Percentiles rank a stretch among this genome's conserved stretches.
These are phyloP conservation scores for Torulaspora gathmanii DNA, from an alignment of 805 yeast genomes.

Conservation along the genomic window DNA sequence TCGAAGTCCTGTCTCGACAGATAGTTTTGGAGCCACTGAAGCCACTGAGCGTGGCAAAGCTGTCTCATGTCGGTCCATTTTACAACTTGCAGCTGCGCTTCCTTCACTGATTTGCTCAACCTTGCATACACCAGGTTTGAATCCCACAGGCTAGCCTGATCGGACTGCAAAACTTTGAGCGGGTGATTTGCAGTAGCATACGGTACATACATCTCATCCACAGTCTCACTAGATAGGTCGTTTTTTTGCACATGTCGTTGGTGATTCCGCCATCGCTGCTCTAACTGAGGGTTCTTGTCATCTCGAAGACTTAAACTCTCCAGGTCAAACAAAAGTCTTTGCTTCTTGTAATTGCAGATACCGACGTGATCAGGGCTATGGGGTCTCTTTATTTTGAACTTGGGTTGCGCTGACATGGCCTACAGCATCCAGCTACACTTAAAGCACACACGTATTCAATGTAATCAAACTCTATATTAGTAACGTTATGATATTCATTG, in stretches of 20 bases:
- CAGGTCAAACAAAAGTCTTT: slow-evolving; percentile 32
- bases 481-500: neutral
- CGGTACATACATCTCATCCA: slow-evolving; percentile 7
- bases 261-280: slow-evolving; percentile 1
- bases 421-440: neutral
- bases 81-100: slow-evolving; percentile 28
- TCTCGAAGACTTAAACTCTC: slow-evolving; percentile 22
- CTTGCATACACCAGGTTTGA: slow-evolving; percentile 22
- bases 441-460: neutral
- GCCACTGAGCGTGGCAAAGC: slow-evolving; percentile 29
- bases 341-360: slow-evolving; percentile 34
- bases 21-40: slow-evolving; percentile 27
- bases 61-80: slow-evolving; percentile 26
- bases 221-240: neutral
- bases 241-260: neutral
- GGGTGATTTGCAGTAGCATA: slow-evolving; percentile 2
- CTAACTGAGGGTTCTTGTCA: slow-evolving; percentile 5
- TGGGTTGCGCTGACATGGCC: slow-evolving; percentile 8
- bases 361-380: slow-evolving; percentile 28
- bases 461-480: neutral
- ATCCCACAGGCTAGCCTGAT: neutral
- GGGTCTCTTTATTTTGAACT: slow-evolving; percentile 27
- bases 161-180: slow-evolving; percentile 4
- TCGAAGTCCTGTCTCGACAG: slow-evolving; percentile 1
- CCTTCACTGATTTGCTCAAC: slow-evolving; percentile 25